Base-by-base conservation (phyloP, 768 basidiomycete genomes). In the Cystobasidium onofrii region DNA sequence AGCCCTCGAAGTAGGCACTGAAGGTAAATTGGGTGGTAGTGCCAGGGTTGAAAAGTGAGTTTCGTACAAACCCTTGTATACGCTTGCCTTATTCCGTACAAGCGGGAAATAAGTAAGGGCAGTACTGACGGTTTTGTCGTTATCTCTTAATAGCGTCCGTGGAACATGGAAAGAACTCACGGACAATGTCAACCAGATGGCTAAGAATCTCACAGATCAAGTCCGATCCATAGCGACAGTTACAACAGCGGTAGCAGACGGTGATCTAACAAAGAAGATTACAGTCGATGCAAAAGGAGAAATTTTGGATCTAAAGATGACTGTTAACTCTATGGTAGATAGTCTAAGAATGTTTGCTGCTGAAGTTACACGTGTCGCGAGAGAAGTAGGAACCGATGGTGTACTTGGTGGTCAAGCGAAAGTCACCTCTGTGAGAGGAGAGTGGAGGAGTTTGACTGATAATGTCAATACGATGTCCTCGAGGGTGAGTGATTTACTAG, bases 301-400 rank as follows among this genome's bases (percentile, higher is more conserved):
- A 78, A 92, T 94, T 43, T 64, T 80, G 10, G 80, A 82, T 52
- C 77, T 82, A 34, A 82, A 82, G 88, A 85, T 86, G 15, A 88
- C 88, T 25, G 83, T 91, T 81, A 90, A 90, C 33, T 92, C 91
- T 75, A 94, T 94, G 92, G 91, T 94, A 80, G 91, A 91, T 80
- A 89, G 90, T 71, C 81, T 94, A 76, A 88, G 89, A 77, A 90
- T 89, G 3, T 94, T 94, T 79, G 90, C 91, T 17, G 87, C 86
- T 1, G 91, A 93, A 76, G 83, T 84, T 89, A 92, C 91, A 73
- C 86, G 91, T 74, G 92, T 95, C 61, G 91, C 92, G 0, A 81
- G 90, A 80, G 91, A 93, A 77, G 91, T 93, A 78, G 92, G 92
- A 27, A 92, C 92, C 1, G 88, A 92, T 78, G 92, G 90, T 79